Evolutionary conservation across 495 filamentous ascomycete species (phyloP), one percentile per base, ranked within the genome.

Genomic region (Daldinia loculata): DNA sequence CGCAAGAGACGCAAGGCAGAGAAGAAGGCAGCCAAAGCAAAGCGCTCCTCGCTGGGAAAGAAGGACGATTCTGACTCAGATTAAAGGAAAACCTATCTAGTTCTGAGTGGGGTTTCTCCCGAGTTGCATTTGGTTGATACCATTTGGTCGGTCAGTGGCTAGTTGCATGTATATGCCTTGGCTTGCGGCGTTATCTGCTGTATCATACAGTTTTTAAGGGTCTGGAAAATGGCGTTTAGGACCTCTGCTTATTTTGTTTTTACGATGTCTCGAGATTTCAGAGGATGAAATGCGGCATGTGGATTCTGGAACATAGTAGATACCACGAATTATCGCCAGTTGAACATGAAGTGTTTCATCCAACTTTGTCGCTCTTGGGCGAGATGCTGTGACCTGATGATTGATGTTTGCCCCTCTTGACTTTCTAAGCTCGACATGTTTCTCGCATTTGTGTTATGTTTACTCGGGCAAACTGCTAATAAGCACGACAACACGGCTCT

Each of bases 1-100:
- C 86, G 89, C 71, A 93, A 92, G 84, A 84, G 85, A 67, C 85
- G 88, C 81, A 92, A 93, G 85, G 92, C 86, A 71, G 83, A 84
- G 67, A 87, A 93, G 77, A 93, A 92, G 84, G 91, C 89, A 70
- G 87, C 85, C 84, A 86, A 87, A 79, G 77, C 80, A 51, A 86
- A 85, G 77, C 75, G 75, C 30, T 63, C 74, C 24, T 77, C 75
- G 2, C 30, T 72, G 15, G 68, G 74, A 15, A 77, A 77, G 48
- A 76, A 76, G 55, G 74, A 67, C n/a, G 75, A 76, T 43, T 77
- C 75, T 6, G 74, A 77, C 64, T 76, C 75, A 0, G 75, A 77
- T 1, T 77, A 56, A 76, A 45, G 38, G 45, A 45, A 26, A 22
- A 7, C 19, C 22, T 41, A 0, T 66, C 45, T 56, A 24, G 48